A percentile compares a stretch with the other conserved stretches of the same genome.
Evolutionary conservation across 257 asterid species (phyloP).

Genomic region (Solanum lignicaule): DNA sequence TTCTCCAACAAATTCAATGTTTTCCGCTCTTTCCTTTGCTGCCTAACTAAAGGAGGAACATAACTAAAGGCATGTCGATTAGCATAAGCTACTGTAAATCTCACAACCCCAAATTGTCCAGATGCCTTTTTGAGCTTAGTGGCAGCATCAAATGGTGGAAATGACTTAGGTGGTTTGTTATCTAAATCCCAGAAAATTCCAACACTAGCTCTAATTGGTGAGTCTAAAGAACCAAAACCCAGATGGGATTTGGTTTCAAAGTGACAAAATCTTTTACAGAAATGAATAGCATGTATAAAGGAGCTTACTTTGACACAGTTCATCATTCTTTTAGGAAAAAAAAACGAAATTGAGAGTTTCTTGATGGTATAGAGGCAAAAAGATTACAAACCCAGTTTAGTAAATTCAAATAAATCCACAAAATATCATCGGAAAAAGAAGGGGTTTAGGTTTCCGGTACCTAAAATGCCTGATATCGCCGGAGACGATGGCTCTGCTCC

Average conservation of each 20-base stretch:
- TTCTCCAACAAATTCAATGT: slow-evolving; percentile 43
- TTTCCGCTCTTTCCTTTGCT: slow-evolving; percentile 42
- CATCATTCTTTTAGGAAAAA: slow-evolving; percentile 7
- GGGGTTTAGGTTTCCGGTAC: neutral
- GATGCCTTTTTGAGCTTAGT: slow-evolving; percentile 51
- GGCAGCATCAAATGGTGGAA: slow-evolving; percentile 83
- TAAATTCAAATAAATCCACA: neutral
- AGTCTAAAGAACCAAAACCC: slow-evolving; percentile 11
- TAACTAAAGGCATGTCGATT: slow-evolving; percentile 64
- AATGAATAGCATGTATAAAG: slow-evolving; percentile 1
- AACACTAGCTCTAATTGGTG: slow-evolving; percentile 29
- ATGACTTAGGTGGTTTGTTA: slow-evolving; percentile 74
- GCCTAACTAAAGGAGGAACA: slow-evolving; percentile 53
- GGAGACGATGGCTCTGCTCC: neutral
- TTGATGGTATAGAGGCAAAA: neutral
- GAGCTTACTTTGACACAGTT: slow-evolving; percentile 8
- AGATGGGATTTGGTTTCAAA: slow-evolving; percentile 13
- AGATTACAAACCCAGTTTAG: neutral
- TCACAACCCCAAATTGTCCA: slow-evolving; percentile 61
- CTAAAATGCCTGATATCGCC: neutral
- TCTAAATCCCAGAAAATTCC: slow-evolving; percentile 93
- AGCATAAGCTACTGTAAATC: slow-evolving; percentile 66
- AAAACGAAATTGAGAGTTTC: neutral
- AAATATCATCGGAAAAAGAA: neutral
- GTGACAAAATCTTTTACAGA: slow-evolving; percentile 10